phyloP scores from a whole-genome alignment of 2,329 filamentous ascomycete genomes.

The Cytospora piceicola region DNA sequence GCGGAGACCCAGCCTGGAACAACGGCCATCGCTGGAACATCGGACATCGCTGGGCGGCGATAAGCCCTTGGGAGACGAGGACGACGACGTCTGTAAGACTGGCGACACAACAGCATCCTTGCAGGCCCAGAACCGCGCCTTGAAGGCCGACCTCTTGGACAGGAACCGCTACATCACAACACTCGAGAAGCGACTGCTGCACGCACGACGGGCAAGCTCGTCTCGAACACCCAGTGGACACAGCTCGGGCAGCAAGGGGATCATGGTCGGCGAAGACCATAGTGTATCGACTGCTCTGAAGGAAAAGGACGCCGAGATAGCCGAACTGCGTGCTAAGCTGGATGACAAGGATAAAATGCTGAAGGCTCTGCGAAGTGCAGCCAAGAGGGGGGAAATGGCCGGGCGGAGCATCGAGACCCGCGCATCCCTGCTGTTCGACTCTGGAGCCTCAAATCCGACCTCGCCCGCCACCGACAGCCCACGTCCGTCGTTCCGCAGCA shows the following conservation, averaged over 20 bases:
- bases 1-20: slow-evolving; percentile 51
- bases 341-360: slow-evolving; percentile 98
- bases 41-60: slow-evolving; percentile 48
- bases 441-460: slow-evolving; percentile 28
- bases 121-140: slow-evolving; percentile 82
- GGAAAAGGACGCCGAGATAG: slow-evolving; percentile 92
- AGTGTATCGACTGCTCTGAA: slow-evolving; percentile 73
- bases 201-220: slow-evolving; percentile 87
- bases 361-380: slow-evolving; percentile 79
- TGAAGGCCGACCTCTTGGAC: slow-evolving; percentile 93
- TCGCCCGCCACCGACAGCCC: slow-evolving; percentile 37
- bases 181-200: slow-evolving; percentile 86
- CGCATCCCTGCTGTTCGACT: slow-evolving; percentile 36
- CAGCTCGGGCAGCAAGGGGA: slow-evolving; percentile 61
- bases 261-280: slow-evolving; percentile 77
- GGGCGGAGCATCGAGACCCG: slow-evolving; percentile 53
- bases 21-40: slow-evolving; percentile 47
- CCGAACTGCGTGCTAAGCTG: slow-evolving; percentile 82
- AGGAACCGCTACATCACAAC: slow-evolving; percentile 97
- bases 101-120: slow-evolving; percentile 85
- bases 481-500: slow-evolving; percentile 27
- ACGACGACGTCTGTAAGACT: slow-evolving; percentile 78
- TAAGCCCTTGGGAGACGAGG: slow-evolving; percentile 57
- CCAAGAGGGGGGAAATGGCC: slow-evolving; percentile 82
- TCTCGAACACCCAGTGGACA: slow-evolving; percentile 81